Base-by-base conservation (phyloP, 1,139 yeast species). In the Hyphopichia wangnamkhiaoensis region DNA sequence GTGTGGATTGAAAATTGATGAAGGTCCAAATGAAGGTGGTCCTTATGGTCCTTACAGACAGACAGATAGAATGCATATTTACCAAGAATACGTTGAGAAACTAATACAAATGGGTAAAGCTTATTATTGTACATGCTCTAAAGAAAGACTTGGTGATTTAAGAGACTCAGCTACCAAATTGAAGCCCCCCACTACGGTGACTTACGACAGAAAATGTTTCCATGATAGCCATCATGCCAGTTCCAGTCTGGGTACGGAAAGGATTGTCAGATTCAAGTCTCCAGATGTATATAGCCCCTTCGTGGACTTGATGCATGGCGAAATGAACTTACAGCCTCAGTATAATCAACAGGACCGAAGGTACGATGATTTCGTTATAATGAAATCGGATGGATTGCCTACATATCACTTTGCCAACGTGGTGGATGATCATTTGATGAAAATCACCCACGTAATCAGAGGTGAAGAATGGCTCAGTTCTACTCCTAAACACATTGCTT, bases 401-500 rank as follows among this genome's bases (percentile, higher is more conserved):
- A 93, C 99, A 0, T 93, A 93, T 53, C 99, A 93, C 63, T 84
- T 93, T 55, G 98, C 98, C 16, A 91, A 89, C 54, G 96, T 93
- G 2, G 80, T 93, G 2, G 99, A 93, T 56, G 99, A 93, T 58
- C 95, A 91, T 59, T 63, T 86, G 37, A 94, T 93, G 98, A 63
- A 79, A 35, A 86, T 93, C 31, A 87, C 97, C 0, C 98, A 94
- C 60, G 98, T 93, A 8, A 81, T 93, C 9, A 73, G 99, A 47
- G 99, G 99, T 27, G 98, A 93, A 56, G 98, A 93, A 60, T 94
- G 99, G 99, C 68, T 93, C 8, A 84, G 96, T 1, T 87, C 98
- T 0, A 93, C 98, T 0, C 96, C 98, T 2, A 93, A 91, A 50
- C 99, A 93, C 56, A 73, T 89, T 34, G 94, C 96, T 0, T 62